Percentiles rank a stretch among this genome's conserved stretches.
phyloP scores from a whole-genome alignment of 1,284 basidiomycete genomes.

The Athelia psychrophila region DNA sequence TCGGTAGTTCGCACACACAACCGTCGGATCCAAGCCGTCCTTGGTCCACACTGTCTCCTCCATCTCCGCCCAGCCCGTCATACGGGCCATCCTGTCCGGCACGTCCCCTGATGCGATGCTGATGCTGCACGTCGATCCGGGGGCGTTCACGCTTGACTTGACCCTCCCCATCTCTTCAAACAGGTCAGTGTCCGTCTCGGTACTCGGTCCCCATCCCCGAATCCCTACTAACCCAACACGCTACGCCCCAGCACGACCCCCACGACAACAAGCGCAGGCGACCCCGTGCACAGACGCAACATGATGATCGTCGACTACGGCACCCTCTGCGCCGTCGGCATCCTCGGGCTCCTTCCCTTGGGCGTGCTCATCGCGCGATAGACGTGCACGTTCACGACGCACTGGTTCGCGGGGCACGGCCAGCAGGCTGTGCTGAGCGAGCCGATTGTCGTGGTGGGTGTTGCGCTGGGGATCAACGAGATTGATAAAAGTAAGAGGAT shows the following conservation, averaged over 20 bases:
- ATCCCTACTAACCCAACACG: too few species aligned
- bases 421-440: slow-evolving; percentile 46
- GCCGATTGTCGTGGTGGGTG: slow-evolving; percentile 47
- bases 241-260: slow-evolving; percentile 5
- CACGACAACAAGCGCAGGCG: slow-evolving; percentile 27
- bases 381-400: slow-evolving; percentile 46
- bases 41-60: slow-evolving; percentile 48
- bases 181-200: slow-evolving; percentile 36
- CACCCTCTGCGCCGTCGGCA: slow-evolving; percentile 48
- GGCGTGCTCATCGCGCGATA: slow-evolving; percentile 60
- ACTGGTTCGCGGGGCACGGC: slow-evolving; percentile 59
- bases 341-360: slow-evolving; percentile 55
- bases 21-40: slow-evolving; percentile 31
- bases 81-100: slow-evolving; percentile 33
- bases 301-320: slow-evolving; percentile 52
- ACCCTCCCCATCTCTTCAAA: slow-evolving; percentile 31
- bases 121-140: slow-evolving; percentile 34
- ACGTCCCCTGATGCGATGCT: slow-evolving; percentile 34
- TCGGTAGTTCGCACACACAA: slow-evolving; percentile 19
- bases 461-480: slow-evolving; percentile 47
- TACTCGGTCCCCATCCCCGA: too few species aligned
- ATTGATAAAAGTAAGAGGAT: slow-evolving; percentile 37
- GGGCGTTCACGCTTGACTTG: slow-evolving; percentile 43
- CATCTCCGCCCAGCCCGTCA: not conserved
- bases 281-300: too few species aligned